Percentiles rank a stretch among this genome's conserved stretches.
phyloP scores from a whole-genome alignment of 1,284 basidiomycete genomes.

The Cutaneotrichosporon dermatis region DNA sequence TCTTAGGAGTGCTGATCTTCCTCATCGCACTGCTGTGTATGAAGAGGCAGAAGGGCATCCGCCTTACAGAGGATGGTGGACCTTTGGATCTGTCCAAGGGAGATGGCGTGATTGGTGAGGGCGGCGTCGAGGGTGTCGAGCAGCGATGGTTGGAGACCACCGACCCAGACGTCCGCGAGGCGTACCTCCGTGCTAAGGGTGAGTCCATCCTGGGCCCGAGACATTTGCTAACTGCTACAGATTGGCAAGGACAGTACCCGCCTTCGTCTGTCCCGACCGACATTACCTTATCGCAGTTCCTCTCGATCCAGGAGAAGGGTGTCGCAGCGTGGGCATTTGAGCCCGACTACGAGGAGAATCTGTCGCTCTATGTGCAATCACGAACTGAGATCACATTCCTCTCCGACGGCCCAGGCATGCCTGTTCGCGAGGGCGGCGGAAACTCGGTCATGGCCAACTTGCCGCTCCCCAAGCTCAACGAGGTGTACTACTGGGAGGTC shows the following conservation, averaged over 20 bases:
- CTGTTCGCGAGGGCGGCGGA: conserved; percentile 55
- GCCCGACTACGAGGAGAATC: conserved; percentile 89
- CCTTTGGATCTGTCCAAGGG: conserved; percentile 90
- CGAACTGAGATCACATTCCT: conserved; percentile 94
- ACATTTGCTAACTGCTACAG: conserved; percentile 49
- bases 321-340: conserved; percentile 97
- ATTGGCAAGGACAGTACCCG: conserved; percentile 83
- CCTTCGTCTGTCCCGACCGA: conserved; percentile 90
- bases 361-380: conserved; percentile 82
- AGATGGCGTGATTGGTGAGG: conserved; percentile 81
- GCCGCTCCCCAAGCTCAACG: conserved; percentile 88
- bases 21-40: conserved; percentile 80
- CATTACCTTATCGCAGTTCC: conserved; percentile 92
- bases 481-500: conserved; percentile 96
- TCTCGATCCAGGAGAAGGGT: conserved; percentile 96
- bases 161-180: conserved; percentile 61
- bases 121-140: conserved; percentile 86
- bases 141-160: conserved; percentile 86
- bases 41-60: conserved; percentile 71
- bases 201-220: conserved; percentile 24
- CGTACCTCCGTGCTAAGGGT: conserved; percentile 87
- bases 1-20: conserved; percentile 86
- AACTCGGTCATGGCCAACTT: conserved; percentile 92
- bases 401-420: conserved; percentile 80
- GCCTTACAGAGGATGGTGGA: conserved; percentile 80